phyloP scores from a whole-genome alignment of 2,329 filamentous ascomycete genomes.

The Cercospora sojina region DNA sequence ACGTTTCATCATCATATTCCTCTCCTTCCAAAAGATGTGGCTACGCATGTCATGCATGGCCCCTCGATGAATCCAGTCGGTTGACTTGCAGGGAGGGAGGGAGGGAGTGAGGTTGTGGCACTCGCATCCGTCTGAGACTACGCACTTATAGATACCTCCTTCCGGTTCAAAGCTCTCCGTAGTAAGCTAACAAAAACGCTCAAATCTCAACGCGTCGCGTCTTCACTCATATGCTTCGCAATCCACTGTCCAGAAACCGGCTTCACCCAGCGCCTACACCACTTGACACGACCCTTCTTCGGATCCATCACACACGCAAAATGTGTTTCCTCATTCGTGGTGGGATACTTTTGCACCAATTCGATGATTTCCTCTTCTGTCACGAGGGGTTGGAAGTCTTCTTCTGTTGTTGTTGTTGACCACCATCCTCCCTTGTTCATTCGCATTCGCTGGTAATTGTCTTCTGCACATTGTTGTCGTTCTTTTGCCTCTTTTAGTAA shows the following conservation, averaged over 20 bases:
- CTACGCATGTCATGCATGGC: too few relatives aligned
- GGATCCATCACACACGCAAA: conserved; percentile 61
- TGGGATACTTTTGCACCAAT: conserved; percentile 55
- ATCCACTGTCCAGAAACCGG: conserved; percentile 27
- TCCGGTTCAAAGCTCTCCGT: too few relatives aligned
- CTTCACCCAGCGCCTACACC: conserved; percentile 27
- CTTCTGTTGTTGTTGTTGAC: neutral
- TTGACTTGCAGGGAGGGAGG: too few relatives aligned
- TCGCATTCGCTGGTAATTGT: conserved; percentile 33
- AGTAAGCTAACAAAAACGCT: too few relatives aligned
- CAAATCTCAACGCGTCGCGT: conserved; percentile 5
- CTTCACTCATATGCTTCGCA: conserved; percentile 21
- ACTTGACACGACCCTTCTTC: conserved; percentile 20
- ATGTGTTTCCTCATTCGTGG: conserved; percentile 59
- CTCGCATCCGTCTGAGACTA: too few relatives aligned
- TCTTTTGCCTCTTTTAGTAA: conserved; percentile 39
- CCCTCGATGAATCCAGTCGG: too few relatives aligned
- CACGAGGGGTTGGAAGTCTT: conserved; percentile 27
- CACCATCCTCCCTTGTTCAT: neutral
- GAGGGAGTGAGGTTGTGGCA: too few relatives aligned
- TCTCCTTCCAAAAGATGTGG: neutral
- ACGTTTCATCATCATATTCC: neutral
- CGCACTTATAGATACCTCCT: too few relatives aligned
- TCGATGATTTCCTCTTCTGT: conserved; percentile 42
- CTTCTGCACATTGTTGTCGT: conserved; percentile 36